These are phyloP conservation scores for Glycine latifolia DNA, from an alignment of 306 rosid genomes.

Conservation along the genomic window DNA sequence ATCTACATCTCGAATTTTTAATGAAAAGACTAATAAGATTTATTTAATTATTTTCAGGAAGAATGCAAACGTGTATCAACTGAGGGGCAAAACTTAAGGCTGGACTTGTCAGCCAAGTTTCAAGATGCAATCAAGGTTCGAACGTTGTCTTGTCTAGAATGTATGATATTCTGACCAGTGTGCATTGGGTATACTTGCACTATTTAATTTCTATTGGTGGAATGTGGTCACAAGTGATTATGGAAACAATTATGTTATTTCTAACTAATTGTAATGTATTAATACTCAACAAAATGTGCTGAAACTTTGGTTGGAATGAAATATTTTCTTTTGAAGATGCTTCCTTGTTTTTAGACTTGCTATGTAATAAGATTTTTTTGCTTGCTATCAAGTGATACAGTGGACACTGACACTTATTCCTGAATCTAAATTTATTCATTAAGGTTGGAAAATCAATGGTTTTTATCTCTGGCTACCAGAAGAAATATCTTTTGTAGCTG, in stretches of 20 bases:
- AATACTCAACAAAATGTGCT: slow-evolving; percentile 12
- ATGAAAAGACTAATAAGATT: slow-evolving; percentile 15
- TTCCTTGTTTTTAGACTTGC: slow-evolving; percentile 1
- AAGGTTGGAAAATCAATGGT: slow-evolving; percentile 8
- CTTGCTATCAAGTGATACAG: not conserved
- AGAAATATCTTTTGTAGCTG: slow-evolving; percentile 24
- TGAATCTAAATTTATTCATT: slow-evolving; percentile 27
- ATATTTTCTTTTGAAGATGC: slow-evolving; percentile 13
- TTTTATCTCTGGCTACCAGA: slow-evolving; percentile 2
- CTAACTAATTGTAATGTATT: slow-evolving; percentile 17
- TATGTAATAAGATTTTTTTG: not conserved
- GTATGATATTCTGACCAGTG: slow-evolving; percentile 18
- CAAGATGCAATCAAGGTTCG: slow-evolving; percentile 97
- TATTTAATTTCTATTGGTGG: not conserved
- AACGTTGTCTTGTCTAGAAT: slow-evolving; percentile 21
- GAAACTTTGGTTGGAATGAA: slow-evolving; percentile 12
- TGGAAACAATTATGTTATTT: not conserved
- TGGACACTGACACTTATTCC: slow-evolving; percentile 20
- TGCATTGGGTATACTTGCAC: slow-evolving; percentile 30
- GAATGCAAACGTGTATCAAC: slow-evolving; percentile 93
- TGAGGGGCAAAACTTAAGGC: slow-evolving; percentile 92
- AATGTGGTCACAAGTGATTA: slow-evolving; percentile 16
- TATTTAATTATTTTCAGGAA: slow-evolving; percentile 65
- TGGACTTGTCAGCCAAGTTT: slow-evolving; percentile 85
- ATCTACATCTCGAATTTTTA: slow-evolving; percentile 28